Evolutionary conservation across 345 rosid species (phyloP).

Genomic region (Microthlaspi erraticum): DNA sequence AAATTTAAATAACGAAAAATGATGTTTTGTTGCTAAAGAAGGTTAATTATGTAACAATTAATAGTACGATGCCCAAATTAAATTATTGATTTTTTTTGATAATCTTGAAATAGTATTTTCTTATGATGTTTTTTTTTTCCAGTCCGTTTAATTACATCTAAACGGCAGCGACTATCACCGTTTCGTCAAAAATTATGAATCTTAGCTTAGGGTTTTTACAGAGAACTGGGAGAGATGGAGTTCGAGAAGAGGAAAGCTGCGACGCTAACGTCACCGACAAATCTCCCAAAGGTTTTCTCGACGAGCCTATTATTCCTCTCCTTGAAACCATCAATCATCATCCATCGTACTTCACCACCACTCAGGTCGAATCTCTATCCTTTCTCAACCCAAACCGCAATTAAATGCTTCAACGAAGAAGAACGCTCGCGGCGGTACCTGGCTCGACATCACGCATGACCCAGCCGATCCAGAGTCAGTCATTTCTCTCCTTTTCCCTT

Average conservation of each 20-base stretch:
- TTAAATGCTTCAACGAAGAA: slow-evolving; percentile 40
- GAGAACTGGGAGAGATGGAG: slow-evolving; percentile 52
- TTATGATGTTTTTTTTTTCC: slow-evolving; percentile 24
- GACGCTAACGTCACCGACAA: slow-evolving; percentile 66
- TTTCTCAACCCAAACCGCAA: slow-evolving; percentile 63
- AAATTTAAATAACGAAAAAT: neutral
- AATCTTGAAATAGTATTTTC: too few relatives aligned
- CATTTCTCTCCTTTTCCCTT: slow-evolving; percentile 61
- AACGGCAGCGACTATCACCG: too few relatives aligned
- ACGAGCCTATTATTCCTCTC: slow-evolving; percentile 77
- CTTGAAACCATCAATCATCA: slow-evolving; percentile 70
- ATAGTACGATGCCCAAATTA: neutral
- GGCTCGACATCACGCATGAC: slow-evolving; percentile 80
- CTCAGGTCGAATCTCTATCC: slow-evolving; percentile 92
- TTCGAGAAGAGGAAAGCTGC: slow-evolving; percentile 82
- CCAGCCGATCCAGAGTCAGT: slow-evolving; percentile 58
- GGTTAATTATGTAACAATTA: neutral
- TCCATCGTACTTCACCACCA: slow-evolving; percentile 84
- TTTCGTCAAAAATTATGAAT: too few relatives aligned
- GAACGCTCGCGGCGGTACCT: slow-evolving; percentile 88
- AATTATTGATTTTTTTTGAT: too few relatives aligned
- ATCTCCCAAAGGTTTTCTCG: slow-evolving; percentile 82
- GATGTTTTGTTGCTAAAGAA: too few relatives aligned
- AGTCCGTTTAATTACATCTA: too few relatives aligned
- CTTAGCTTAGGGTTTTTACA: slow-evolving; percentile 36